phyloP scores from a whole-genome alignment of 2,329 filamentous ascomycete genomes.

The Fusarium vanettenii region DNA sequence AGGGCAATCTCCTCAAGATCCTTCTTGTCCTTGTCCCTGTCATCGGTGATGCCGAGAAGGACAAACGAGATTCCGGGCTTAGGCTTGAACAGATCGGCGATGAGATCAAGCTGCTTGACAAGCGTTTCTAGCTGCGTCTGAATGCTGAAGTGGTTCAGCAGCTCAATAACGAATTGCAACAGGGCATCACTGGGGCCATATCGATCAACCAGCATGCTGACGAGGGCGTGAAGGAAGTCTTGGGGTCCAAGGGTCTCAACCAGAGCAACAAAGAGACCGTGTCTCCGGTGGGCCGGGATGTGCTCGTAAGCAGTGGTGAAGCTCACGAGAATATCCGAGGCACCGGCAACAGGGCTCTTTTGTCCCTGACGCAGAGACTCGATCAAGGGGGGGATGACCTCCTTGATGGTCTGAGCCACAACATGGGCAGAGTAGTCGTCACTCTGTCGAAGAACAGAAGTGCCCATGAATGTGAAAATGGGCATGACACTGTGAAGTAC shows the following conservation, averaged over 20 bases:
- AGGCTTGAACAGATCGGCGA: constrained; percentile 79
- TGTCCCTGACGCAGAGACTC: constrained; percentile 85
- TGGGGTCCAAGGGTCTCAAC: constrained; percentile 85
- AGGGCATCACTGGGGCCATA: constrained; percentile 83
- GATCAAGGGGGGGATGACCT: constrained; percentile 92
- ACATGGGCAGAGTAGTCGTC: constrained; percentile 98
- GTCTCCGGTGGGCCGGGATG: constrained; percentile 86
- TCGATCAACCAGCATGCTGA: constrained; percentile 91
- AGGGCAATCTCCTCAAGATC: constrained; percentile 64
- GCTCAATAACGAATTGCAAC: constrained; percentile 77
- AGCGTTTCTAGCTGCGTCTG: constrained; percentile 83
- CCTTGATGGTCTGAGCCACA: constrained; percentile 92
- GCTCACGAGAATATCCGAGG: constrained; percentile 90
- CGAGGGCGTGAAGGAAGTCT: constrained; percentile 88
- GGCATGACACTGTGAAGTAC: constrained; percentile 99
- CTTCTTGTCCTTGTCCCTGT: constrained; percentile 60
- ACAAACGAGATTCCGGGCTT: constrained; percentile 79
- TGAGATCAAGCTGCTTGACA: constrained; percentile 79
- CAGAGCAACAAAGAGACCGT: constrained; percentile 85
- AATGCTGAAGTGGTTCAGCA: constrained; percentile 79
- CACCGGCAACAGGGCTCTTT: constrained; percentile 81
- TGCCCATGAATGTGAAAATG: constrained; percentile 98
- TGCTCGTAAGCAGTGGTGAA: constrained; percentile 98
- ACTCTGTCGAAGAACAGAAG: constrained; percentile 88
- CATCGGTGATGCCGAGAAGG: constrained; percentile 71